Evolutionary conservation across 1,284 basidiomycete genomes (phyloP).

Genomic region (Sanguinoderma infundibulare): DNA sequence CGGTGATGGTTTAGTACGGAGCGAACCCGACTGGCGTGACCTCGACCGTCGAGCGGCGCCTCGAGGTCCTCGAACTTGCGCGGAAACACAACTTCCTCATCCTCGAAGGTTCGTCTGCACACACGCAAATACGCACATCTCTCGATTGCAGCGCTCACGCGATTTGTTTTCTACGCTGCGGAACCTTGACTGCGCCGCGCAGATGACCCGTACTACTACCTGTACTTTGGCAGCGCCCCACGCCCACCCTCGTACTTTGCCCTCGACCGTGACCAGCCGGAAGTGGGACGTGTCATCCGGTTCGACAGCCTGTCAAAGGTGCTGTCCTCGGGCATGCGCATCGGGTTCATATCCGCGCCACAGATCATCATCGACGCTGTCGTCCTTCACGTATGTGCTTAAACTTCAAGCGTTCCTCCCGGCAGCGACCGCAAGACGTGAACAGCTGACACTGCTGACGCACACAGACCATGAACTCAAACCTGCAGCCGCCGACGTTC

Average conservation of each 20-base stretch:
- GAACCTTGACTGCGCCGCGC: no score
- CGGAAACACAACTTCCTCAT: slow-evolving; percentile 82
- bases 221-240: slow-evolving; percentile 70
- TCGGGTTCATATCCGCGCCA: slow-evolving; percentile 88
- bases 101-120: slow-evolving; percentile 73
- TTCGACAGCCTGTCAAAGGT: slow-evolving; percentile 93
- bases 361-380: slow-evolving; percentile 75
- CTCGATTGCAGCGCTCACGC: no score
- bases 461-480: slow-evolving; percentile 42
- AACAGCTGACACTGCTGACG: no score
- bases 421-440: neutral
- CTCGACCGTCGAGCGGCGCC: slow-evolving; percentile 72
- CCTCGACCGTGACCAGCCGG: slow-evolving; percentile 64
- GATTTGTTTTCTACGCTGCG: no score
- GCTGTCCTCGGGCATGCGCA: slow-evolving; percentile 78
- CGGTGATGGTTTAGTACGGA: slow-evolving; percentile 66
- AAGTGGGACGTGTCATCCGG: slow-evolving; percentile 79
- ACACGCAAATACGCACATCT: no score
- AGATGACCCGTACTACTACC: slow-evolving; percentile 83
- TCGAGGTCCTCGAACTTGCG: slow-evolving; percentile 78
- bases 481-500: slow-evolving; percentile 80
- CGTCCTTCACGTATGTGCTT: slow-evolving; percentile 63
- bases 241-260: slow-evolving; percentile 80
- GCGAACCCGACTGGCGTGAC: slow-evolving; percentile 88
- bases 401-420: neutral